Evolutionary conservation across 139 green algal species (phyloP).

Genomic region (Coelastrella sp.): DNA sequence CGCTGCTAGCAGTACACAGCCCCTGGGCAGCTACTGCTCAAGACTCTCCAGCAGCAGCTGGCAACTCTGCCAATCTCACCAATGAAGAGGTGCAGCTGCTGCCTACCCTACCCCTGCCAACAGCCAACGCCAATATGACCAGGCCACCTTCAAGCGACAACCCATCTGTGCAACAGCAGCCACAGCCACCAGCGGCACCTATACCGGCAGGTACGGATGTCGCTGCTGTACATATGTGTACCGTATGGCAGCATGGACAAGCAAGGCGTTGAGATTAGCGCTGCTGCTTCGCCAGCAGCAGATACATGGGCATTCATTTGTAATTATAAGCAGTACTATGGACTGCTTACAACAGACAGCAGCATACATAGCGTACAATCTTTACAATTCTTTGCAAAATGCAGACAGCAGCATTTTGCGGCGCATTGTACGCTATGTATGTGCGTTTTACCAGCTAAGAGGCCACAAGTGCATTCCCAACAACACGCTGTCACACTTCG

Average conservation of each 20-base stretch:
- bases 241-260: not conserved
- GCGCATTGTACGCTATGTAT: too few relatives aligned
- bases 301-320: not conserved
- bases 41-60: not conserved
- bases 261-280: not conserved
- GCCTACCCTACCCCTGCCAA: not conserved
- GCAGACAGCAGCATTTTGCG: too few relatives aligned
- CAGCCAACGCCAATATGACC: not conserved
- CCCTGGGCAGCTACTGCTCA: not conserved
- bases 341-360: too few relatives aligned
- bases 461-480: too few relatives aligned
- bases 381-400: too few relatives aligned
- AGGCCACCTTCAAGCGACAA: not conserved
- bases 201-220: not conserved
- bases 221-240: not conserved
- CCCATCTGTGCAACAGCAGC: not conserved
- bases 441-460: too few relatives aligned
- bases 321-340: too few relatives aligned
- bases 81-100: not conserved
- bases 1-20: not conserved
- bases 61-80: not conserved
- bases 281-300: not conserved
- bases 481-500: too few relatives aligned
- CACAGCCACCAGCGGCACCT: not conserved
- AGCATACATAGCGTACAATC: too few relatives aligned